phyloP scores from a whole-genome alignment of 2,329 filamentous ascomycete genomes.

The Colletotrichum cuscutae region DNA sequence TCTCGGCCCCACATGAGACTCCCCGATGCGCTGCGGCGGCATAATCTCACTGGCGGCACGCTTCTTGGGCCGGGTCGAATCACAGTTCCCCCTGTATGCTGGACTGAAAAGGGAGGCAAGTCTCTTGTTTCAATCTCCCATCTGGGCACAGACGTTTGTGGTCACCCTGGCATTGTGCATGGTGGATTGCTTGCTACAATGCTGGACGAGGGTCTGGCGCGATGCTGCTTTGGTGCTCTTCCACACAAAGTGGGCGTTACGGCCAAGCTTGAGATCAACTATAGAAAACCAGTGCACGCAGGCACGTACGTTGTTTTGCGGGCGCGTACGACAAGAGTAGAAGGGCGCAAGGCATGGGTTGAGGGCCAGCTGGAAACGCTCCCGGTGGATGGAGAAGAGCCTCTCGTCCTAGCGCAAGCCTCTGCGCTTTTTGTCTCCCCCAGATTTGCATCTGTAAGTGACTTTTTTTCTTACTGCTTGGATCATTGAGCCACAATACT shows the following conservation, averaged over 20 bases:
- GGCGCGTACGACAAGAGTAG: slow-evolving; percentile 84
- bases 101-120: slow-evolving; percentile 76
- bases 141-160: slow-evolving; percentile 83
- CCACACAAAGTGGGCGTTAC: slow-evolving; percentile 89
- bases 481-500: neutral
- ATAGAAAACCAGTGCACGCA: slow-evolving; percentile 82
- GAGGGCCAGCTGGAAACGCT: slow-evolving; percentile 87
- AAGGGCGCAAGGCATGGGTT: slow-evolving; percentile 95
- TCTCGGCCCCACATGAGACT: slow-evolving; percentile 90
- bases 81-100: slow-evolving; percentile 83
- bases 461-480: slow-evolving; percentile 36
- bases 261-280: slow-evolving; percentile 85
- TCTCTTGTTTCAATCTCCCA: slow-evolving; percentile 79
- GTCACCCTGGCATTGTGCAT: slow-evolving; percentile 90
- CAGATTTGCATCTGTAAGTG: slow-evolving; percentile 77
- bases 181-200: slow-evolving; percentile 92
- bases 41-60: slow-evolving; percentile 85
- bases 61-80: slow-evolving; percentile 81
- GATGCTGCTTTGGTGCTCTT: slow-evolving; percentile 88
- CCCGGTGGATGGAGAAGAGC: slow-evolving; percentile 67
- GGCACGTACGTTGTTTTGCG: slow-evolving; percentile 80
- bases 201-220: slow-evolving; percentile 87
- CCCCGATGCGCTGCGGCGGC: slow-evolving; percentile 72
- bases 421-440: slow-evolving; percentile 91
- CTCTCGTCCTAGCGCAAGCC: slow-evolving; percentile 80